Base-by-base conservation (phyloP, 192 early-diverging fungal species). In the Coemansia sp. region DNA sequence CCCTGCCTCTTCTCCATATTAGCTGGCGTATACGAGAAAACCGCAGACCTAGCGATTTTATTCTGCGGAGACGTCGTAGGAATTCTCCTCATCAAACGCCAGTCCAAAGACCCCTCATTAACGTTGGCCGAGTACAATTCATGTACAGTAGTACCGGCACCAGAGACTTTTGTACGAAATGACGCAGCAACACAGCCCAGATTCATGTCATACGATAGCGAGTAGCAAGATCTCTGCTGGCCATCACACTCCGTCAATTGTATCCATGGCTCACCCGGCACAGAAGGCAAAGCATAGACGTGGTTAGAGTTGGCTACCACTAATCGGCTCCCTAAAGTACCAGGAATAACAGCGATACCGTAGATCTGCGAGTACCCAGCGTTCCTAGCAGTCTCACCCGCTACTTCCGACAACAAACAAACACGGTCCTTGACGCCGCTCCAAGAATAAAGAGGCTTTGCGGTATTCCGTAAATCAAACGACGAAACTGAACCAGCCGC, bases 231-330 rank as follows among this genome's bases (percentile, higher is more conserved):
- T 27, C 80, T 72, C 41, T 49, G 49, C 38, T 16, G 12, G 15
- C n/a, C 5, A 40, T 27, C 60, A 4, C 24, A 54, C 13, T 22
- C 18, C 22, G 76, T 73, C 54, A 83, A 36, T 42, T 54, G 70
- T 5, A 42, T 47, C 80, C 80, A 83, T 43, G 68, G 41, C 6
- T 5, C 52, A 0, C 38, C 47, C 0, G 68, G 63, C 2, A 2
- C 31, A n/a, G 42, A 36, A 0, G 75, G 80, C 46, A 78, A 62
- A 27, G 70, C 65, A 31, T 75, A 83, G 3, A 69, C 54, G 44
- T 69, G 66, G 18, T 61, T 18, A 5, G 80, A 57, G 20, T 83
- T 83, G 31, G 80, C 80, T 6, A 75, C 76, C 11, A 77, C 41
- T 54, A 82, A 18, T 15, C 61, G 65, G 15, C 60, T 15, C 33